Base-by-base conservation (phyloP, 2,329 filamentous ascomycete genomes). In the Didymella lethalis region DNA sequence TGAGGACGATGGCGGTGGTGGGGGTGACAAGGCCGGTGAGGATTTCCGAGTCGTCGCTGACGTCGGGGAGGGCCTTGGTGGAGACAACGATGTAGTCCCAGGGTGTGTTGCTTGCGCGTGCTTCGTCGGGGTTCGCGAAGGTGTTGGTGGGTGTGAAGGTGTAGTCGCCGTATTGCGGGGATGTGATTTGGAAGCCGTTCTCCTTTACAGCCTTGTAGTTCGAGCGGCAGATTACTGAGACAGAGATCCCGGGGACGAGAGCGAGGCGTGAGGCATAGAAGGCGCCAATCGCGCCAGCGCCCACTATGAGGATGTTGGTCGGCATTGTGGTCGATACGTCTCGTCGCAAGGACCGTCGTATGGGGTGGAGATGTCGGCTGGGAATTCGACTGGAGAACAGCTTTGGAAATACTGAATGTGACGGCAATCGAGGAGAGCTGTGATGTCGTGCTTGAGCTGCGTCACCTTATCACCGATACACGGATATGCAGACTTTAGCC, bases 251-350 rank as follows among this genome's bases (percentile, higher is more conserved):
- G 2, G 70, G 65, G 10, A 85, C 85, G 65, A 85, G 80, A 65
- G 90, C 87, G 16, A 91, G 81, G 23, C 89, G 82, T 7, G 88
- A 90, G 46, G 87, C 88, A 68, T 90, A 91, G 79, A 91, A 91
- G 54, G 87, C 89, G 54, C 89, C 89, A 41, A 91, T 87, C 61
- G 89, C 88, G 64, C 88, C 89, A 23, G 88, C 88, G 71, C 89
- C 88, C 58, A 90, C 84, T 65, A 91, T 88, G 56, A 90, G 82
- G 55, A 90, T 79, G 63, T 88, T 82, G 26, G 83, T 78, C 34
- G 75, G 61, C 74, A 76, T 75, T 26, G 41, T 28, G 23, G 41
- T 26, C 20, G 23, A 43, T 26, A 43, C 20, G 4, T 25, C 20
- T 4, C 20, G 40, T 43, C 40, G 20, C 14, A 26, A 23, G 11